These are phyloP conservation scores for Leptographium lundbergii DNA, from an alignment of 2,329 filamentous ascomycete genomes.

Conservation along the genomic window DNA sequence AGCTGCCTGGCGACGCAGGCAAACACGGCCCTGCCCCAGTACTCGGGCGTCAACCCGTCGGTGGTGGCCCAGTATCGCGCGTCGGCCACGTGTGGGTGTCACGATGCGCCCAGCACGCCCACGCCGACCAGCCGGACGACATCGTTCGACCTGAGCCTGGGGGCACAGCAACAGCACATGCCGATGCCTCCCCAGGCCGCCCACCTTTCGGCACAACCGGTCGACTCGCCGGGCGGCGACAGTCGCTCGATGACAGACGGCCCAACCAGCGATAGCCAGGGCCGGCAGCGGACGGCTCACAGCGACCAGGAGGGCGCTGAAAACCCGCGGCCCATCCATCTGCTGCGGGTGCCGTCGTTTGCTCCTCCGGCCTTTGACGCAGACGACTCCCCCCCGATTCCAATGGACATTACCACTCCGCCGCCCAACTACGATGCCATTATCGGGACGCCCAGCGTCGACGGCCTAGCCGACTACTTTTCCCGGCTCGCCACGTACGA, in stretches of 20 bases:
- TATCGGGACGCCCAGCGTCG: constrained; percentile 53
- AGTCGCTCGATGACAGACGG: background rate
- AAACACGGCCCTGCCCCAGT: constrained; percentile 76
- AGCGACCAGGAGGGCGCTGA: constrained; percentile 13
- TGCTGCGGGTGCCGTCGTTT: constrained; percentile 72
- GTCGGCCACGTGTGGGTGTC: constrained; percentile 40
- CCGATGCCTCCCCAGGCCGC: constrained; percentile 43
- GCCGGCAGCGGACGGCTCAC: constrained; percentile 19
- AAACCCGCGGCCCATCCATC: constrained; percentile 63
- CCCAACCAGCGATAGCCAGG: constrained; percentile 9
- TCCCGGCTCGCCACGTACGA: constrained; percentile 64
- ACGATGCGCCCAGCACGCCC: constrained; percentile 30
- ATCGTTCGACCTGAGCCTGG: constrained; percentile 35
- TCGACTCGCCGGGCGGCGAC: constrained; percentile 3
- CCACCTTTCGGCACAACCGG: constrained; percentile 25
- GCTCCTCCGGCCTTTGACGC: constrained; percentile 81
- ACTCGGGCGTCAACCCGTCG: constrained; percentile 40
- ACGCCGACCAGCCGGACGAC: constrained; percentile 58
- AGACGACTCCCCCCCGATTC: constrained; percentile 54
- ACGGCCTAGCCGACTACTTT: constrained; percentile 79
- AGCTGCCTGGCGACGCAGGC: constrained; percentile 88
- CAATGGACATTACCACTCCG: constrained; percentile 47
- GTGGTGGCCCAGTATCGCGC: constrained; percentile 31
- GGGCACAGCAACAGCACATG: constrained; percentile 27
- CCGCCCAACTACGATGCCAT: constrained; percentile 77